These are phyloP conservation scores for Pichia cabralensis DNA, from an alignment of 805 yeast genomes.

Conservation along the genomic window DNA sequence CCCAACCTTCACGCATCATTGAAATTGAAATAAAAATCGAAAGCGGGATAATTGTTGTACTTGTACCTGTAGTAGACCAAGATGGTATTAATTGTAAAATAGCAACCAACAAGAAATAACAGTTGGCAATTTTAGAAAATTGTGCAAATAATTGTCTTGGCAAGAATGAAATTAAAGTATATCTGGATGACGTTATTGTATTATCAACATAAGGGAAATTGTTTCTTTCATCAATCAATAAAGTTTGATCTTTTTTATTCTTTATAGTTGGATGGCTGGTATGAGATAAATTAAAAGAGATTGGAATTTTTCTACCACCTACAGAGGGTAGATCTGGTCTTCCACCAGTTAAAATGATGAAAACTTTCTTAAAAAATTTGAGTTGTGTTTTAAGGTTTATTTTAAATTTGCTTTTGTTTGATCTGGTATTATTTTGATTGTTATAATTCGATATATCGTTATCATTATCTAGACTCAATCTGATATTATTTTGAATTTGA, in stretches of 20 bases:
- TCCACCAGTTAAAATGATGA: slow-evolving; percentile 32
- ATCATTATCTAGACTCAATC: no score
- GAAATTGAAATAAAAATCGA: slow-evolving; percentile 80
- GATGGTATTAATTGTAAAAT: slow-evolving; percentile 92
- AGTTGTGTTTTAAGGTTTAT: not conserved
- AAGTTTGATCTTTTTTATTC: slow-evolving; percentile 19
- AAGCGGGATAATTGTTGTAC: slow-evolving; percentile 86
- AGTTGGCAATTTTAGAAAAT: slow-evolving; percentile 85
- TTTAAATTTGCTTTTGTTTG: not conserved
- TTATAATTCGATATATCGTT: no score
- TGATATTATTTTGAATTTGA: not conserved
- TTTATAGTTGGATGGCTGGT: slow-evolving; percentile 22
- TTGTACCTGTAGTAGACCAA: slow-evolving; percentile 96
- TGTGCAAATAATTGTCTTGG: slow-evolving; percentile 88
- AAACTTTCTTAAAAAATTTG: not conserved
- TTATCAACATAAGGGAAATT: slow-evolving; percentile 54
- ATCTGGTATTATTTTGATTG: not conserved
- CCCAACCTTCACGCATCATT: slow-evolving; percentile 86
- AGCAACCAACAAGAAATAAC: slow-evolving; percentile 83
- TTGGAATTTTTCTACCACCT: slow-evolving; percentile 71
- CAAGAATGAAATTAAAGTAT: slow-evolving; percentile 67
- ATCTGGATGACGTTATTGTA: slow-evolving; percentile 76
- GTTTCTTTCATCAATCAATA: slow-evolving; percentile 62
- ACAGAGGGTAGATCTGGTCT: slow-evolving; percentile 41
- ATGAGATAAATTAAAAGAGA: slow-evolving; percentile 35